Base-by-base conservation (phyloP, 208 protist genomes). In the Blastocrithidia nonstop region DNA sequence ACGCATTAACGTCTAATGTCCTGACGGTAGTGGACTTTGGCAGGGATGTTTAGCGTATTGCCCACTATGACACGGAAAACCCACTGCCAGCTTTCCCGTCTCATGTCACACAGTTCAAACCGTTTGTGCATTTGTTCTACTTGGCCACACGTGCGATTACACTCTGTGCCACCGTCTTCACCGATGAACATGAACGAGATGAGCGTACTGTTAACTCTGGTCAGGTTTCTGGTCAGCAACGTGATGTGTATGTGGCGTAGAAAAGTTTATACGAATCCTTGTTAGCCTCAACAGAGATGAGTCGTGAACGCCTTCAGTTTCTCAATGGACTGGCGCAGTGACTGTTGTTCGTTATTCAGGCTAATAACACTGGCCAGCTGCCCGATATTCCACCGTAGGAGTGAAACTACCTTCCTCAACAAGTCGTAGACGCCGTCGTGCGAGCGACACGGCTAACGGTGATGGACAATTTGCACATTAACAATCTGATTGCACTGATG, bases 351-450 rank as follows among this genome's bases (percentile, higher is more conserved):
- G 49, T 93, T 22, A 87, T 93, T 75, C 39, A 61, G 24, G 66
- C 61, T 22, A 50, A 55, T 9, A 27, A 15, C 20, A 54, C 69
- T 15, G 84, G 79, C 1, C 33, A 11, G 1, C 63, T 93, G 32
- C 65, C 73, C 5, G 31, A 54, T 4, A 32, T 27, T 16, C 73
- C 71, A 13, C 74, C 84, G 5, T 25, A 49, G 27, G 61, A 64
- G 47, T 93, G 84, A 79, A 39, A 72, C 43, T 86, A 80, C 57
- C 52, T 93, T 16, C 84, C 84, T 2, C 79, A 89, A 63, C 66
- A 77, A 32, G 58, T 93, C 46, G 79, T 93, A 6, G 75, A 93
- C 57, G 57, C 59, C 20, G 71, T 84, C 8, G 73, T 93, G 20
- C 63, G 73, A 33, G 61, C 64, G 11, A 73, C 70, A 6, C 59